A percentile compares a stretch with the other conserved stretches of the same genome.
Evolutionary conservation across 768 basidiomycete genomes (phyloP).

Genomic region (Suillus spraguei): DNA sequence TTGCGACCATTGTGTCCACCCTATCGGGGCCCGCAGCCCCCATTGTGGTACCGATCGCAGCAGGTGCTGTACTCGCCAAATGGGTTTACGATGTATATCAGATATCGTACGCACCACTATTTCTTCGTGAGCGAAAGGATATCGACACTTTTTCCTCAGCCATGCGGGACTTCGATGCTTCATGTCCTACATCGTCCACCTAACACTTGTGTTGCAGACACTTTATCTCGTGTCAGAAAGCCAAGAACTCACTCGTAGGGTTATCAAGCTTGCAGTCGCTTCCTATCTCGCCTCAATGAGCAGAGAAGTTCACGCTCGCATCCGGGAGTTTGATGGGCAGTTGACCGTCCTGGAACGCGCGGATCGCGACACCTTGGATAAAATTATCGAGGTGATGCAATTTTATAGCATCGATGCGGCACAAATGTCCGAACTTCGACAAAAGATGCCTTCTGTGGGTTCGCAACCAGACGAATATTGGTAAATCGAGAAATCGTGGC

Average conservation of each 20-base stretch:
- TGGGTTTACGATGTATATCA: constrained; percentile 10
- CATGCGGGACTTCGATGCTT: constrained; percentile 17
- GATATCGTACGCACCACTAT: background rate
- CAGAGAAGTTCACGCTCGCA: background rate
- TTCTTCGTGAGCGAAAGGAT: background rate
- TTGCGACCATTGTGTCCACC: background rate
- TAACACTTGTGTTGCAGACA: constrained; percentile 26
- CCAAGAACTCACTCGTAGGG: background rate
- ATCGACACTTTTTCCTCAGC: background rate
- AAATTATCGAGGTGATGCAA: background rate
- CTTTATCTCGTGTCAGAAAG: constrained; percentile 15
- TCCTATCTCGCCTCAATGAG: background rate
- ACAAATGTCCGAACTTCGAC: background rate
- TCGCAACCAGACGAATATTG: background rate
- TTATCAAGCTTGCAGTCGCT: background rate
- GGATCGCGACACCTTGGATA: background rate
- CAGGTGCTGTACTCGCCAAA: background rate
- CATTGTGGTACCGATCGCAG: background rate
- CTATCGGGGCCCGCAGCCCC: background rate
- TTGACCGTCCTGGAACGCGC: background rate
- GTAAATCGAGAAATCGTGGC: background rate
- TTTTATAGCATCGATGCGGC: background rate
- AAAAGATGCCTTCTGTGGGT: background rate
- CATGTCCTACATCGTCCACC: constrained; percentile 29
- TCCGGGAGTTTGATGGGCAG: background rate